Conservation (phyloP, 179 eudicot genomes). For the Beta macrorhiza region DNA sequence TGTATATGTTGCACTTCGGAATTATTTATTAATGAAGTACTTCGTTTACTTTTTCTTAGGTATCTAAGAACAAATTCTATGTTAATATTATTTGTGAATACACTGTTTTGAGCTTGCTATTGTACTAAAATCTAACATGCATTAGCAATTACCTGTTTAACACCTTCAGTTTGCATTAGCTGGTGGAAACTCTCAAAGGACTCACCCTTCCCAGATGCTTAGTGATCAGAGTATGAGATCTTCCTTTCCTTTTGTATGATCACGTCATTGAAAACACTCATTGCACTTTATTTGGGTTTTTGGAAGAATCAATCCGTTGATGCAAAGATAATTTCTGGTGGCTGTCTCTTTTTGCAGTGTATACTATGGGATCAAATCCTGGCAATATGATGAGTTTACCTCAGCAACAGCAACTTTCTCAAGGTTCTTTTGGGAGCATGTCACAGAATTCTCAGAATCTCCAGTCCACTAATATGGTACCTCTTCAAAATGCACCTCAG, state of each 20-base stretch:
- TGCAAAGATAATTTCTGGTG: conserved; percentile 4
- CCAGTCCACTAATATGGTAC: conserved; percentile 51
- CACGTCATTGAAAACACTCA: background rate
- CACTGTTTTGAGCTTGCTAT: conserved; percentile 8
- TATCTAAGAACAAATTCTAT: background rate
- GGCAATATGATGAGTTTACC: conserved; percentile 75
- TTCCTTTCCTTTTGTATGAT: conserved; percentile 9
- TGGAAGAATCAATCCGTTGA: background rate
- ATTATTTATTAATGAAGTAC: background rate
- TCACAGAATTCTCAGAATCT: conserved; percentile 63
- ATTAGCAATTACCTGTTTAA: conserved; percentile 12
- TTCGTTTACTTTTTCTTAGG: background rate
- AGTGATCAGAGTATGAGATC: conserved; percentile 76
- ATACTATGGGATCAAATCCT: conserved; percentile 74
- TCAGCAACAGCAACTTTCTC: conserved; percentile 62
- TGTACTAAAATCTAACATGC: conserved; percentile 1
- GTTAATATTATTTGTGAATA: background rate
- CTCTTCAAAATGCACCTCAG: conserved; percentile 61
- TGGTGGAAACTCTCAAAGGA: conserved; percentile 61
- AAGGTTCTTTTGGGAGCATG: conserved; percentile 79
- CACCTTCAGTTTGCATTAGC: conserved; percentile 59
- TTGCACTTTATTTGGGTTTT: background rate
- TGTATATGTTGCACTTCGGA: background rate
- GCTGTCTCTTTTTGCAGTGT: conserved; percentile 49
- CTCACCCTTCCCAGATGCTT: conserved; percentile 72